phyloP scores from a whole-genome alignment of 768 basidiomycete species.

The Atractiella rhizophila region DNA sequence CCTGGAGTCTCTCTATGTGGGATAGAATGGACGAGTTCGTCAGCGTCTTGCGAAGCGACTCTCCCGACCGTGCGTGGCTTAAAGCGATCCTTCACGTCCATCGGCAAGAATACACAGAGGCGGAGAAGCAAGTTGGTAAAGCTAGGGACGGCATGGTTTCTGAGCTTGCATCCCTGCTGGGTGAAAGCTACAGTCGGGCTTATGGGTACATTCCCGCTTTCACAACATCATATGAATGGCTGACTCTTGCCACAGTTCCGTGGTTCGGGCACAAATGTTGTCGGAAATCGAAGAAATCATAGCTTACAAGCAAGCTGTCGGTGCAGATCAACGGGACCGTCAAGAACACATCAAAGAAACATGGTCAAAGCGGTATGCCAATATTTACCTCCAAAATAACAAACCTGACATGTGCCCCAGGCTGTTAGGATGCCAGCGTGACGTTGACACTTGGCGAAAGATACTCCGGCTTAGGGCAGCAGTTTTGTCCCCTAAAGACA shows the following conservation, averaged over 20 bases:
- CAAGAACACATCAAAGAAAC: constrained; percentile 72
- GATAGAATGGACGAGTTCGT: constrained; percentile 92
- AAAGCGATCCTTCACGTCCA: constrained; percentile 85
- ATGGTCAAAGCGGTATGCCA: constrained; percentile 73
- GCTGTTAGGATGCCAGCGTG: constrained; percentile 82
- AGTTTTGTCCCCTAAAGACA: constrained; percentile 74
- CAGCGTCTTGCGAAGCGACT: constrained; percentile 68
- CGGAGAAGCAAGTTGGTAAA: constrained; percentile 63
- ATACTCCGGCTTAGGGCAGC: constrained; percentile 85
- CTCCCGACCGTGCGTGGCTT: constrained; percentile 84
- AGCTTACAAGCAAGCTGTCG: constrained; percentile 53
- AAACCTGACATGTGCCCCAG: constrained; percentile 24
- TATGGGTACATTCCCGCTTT: constrained; percentile 43
- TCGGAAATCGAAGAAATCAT: constrained; percentile 97
- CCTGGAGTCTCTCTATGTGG: constrained; percentile 93
- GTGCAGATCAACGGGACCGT: constrained; percentile 72
- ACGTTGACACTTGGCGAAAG: constrained; percentile 97
- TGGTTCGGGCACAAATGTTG: constrained; percentile 95
- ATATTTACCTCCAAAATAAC: neutral
- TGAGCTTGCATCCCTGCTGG: constrained; percentile 69
- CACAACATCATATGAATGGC: neutral
- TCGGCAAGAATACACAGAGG: constrained; percentile 82
- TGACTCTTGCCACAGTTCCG: constrained; percentile 33
- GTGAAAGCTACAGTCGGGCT: constrained; percentile 87
- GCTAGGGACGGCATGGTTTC: constrained; percentile 78